Conservation (phyloP, 2,329 filamentous ascomycete genomes). For the Verticillium isaacii region DNA sequence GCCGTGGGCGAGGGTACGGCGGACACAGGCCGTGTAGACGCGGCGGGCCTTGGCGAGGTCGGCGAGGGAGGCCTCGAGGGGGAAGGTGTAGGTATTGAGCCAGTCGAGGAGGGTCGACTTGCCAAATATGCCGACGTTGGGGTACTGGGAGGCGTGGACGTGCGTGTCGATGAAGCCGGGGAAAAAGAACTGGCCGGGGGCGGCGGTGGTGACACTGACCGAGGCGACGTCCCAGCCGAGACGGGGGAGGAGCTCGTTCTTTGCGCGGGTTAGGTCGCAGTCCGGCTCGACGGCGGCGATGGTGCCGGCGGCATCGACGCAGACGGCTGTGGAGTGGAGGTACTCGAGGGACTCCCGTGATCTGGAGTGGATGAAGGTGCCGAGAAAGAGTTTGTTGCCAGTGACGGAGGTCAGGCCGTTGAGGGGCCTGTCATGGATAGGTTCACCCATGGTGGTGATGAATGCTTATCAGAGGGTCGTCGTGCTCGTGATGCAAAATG, state of each 20-base stretch:
- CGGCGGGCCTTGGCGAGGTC: constrained; percentile 56
- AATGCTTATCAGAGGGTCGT: not conserved
- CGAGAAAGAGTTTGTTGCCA: constrained; percentile 43
- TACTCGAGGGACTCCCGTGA: constrained; percentile 43
- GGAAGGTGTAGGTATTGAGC: constrained; percentile 93
- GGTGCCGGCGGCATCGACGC: constrained; percentile 42
- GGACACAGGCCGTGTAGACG: constrained; percentile 75
- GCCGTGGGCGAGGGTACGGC: constrained; percentile 78
- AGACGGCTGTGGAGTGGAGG: constrained; percentile 44
- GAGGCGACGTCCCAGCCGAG: constrained; percentile 40
- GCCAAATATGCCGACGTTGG: constrained; percentile 90
- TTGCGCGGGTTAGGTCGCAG: constrained; percentile 23
- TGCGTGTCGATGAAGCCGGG: constrained; percentile 90
- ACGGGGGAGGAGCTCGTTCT: constrained; percentile 27
- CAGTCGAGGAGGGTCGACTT: constrained; percentile 90
- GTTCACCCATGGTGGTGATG: not conserved
- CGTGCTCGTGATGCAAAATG: not conserved
- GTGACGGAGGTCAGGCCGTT: not conserved
- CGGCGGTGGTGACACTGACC: constrained; percentile 28
- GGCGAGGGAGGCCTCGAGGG: constrained; percentile 74
- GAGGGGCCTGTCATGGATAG: not conserved
- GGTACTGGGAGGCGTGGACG: constrained; percentile 91
- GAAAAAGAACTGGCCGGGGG: constrained; percentile 68
- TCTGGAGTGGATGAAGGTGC: constrained; percentile 52
- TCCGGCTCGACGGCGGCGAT: constrained; percentile 43